phyloP scores from a whole-genome alignment of 805 yeast species.

The Sugiyamaella mastotermitis region DNA sequence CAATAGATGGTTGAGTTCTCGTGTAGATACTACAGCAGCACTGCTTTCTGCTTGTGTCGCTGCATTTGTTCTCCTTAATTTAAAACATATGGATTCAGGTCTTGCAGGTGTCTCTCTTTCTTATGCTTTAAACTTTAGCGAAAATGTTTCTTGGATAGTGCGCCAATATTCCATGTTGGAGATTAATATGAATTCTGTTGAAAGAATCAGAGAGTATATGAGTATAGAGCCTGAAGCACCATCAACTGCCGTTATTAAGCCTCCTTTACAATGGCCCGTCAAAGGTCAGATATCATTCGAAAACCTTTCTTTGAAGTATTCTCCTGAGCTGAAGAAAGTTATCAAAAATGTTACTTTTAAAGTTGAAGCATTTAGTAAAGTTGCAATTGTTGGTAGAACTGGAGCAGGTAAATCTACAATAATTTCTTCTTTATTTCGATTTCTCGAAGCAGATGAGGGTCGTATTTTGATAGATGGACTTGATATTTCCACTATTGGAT shows the following conservation, averaged over 20 bases:
- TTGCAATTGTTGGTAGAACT: constrained; percentile 95
- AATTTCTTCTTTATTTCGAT: constrained; percentile 78
- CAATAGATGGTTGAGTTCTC: constrained; percentile 85
- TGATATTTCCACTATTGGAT: constrained; percentile 53
- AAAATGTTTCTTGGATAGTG: constrained; percentile 84
- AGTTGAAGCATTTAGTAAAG: constrained; percentile 69
- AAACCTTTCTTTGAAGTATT: constrained; percentile 75
- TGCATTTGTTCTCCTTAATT: constrained; percentile 60
- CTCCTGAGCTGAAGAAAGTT: constrained; percentile 78
- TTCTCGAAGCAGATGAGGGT: constrained; percentile 52
- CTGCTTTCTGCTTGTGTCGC: constrained; percentile 75
- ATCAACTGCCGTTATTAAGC: constrained; percentile 45
- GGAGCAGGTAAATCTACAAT: constrained; percentile 98
- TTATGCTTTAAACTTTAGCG: constrained; percentile 83
- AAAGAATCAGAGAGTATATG: constrained; percentile 92
- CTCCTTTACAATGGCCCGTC: constrained; percentile 68
- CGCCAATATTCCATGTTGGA: constrained; percentile 84
- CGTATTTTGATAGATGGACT: constrained; percentile 56
- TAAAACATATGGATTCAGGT: constrained; percentile 75
- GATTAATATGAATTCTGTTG: constrained; percentile 94
- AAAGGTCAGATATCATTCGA: constrained; percentile 70
- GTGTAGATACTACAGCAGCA: constrained; percentile 80
- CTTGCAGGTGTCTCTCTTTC: constrained; percentile 90
- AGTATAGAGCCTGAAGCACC: constrained; percentile 69
- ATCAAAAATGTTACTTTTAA: constrained; percentile 78